Percentiles rank a stretch among this genome's conserved stretches.
phyloP scores from a whole-genome alignment of 257 asterid species.

The Gentiana straminea region DNA sequence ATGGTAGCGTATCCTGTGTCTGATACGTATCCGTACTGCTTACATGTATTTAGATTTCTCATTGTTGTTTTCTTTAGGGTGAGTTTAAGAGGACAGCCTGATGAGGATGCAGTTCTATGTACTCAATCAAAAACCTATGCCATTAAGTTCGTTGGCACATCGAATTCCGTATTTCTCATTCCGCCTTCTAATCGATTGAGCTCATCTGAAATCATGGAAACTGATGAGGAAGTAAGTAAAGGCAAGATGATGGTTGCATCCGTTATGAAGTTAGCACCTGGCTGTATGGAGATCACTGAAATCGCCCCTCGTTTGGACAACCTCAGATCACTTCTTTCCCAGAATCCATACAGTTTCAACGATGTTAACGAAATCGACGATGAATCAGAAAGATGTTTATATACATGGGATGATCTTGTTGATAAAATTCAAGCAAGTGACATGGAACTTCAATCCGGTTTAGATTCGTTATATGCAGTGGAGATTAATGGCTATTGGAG shows the following conservation, averaged over 20 bases:
- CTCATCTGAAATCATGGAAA: slow-evolving; percentile 16
- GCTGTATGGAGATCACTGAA: slow-evolving; percentile 84
- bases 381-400: slow-evolving; percentile 39
- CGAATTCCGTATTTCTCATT: slow-evolving; percentile 77
- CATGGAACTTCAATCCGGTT: slow-evolving; percentile 50
- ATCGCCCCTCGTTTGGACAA: slow-evolving; percentile 79
- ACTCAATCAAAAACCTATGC: slow-evolving; percentile 75
- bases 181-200: slow-evolving; percentile 41
- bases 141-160: slow-evolving; percentile 82
- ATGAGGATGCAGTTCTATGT: slow-evolving; percentile 93
- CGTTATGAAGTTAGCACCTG: slow-evolving; percentile 63
- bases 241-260: slow-evolving; percentile 38
- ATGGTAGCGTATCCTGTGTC: too few species aligned
- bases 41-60: background rate
- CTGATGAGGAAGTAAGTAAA: slow-evolving; percentile 20
- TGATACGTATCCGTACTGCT: too few species aligned
- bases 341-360: slow-evolving; percentile 46
- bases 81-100: slow-evolving; percentile 79
- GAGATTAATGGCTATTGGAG: slow-evolving; percentile 90
- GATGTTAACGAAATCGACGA: slow-evolving; percentile 51
- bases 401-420: slow-evolving; percentile 73
- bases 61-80: slow-evolving; percentile 32
- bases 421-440: slow-evolving; percentile 77
- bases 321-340: slow-evolving; percentile 66
- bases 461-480: slow-evolving; percentile 50